A percentile compares a stretch with the other conserved stretches of the same genome.
These are phyloP conservation scores for Podosphaera leucotricha DNA, from an alignment of 2,329 filamentous ascomycete genomes.

Conservation along the genomic window DNA sequence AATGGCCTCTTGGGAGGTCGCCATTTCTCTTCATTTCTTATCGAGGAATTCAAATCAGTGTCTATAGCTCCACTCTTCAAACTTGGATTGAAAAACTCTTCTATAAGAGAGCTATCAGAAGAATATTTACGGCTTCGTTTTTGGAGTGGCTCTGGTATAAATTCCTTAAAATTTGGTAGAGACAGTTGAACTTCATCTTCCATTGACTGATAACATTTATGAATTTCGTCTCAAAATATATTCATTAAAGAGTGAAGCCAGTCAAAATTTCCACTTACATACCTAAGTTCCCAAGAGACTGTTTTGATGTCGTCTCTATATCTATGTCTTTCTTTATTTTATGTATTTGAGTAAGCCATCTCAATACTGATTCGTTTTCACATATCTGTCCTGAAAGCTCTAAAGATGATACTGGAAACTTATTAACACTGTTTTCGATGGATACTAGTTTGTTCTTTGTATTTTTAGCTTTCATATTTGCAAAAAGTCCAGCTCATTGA, in stretches of 20 bases:
- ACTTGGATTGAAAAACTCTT: constrained; percentile 1
- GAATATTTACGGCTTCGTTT: constrained; percentile 3
- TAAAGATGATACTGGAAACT: too few relatives aligned
- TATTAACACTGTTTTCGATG: too few relatives aligned
- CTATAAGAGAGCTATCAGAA: constrained; percentile 11
- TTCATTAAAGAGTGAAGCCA: neutral
- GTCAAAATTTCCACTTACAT: neutral
- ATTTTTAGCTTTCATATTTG: too few relatives aligned
- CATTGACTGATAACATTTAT: neutral
- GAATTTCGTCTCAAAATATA: constrained; percentile 1
- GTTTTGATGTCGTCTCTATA: neutral
- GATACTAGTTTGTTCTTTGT: too few relatives aligned
- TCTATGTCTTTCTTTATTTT: constrained; percentile 3
- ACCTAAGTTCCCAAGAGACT: neutral
- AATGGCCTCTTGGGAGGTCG: constrained; percentile 1
- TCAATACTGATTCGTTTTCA: constrained; percentile 9
- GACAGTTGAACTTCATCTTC: neutral
- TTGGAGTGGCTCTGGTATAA: neutral
- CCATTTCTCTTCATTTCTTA: neutral
- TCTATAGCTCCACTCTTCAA: neutral
- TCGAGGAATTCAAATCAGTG: neutral
- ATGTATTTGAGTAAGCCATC: constrained; percentile 13
- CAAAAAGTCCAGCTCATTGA: too few relatives aligned
- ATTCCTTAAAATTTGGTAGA: neutral
- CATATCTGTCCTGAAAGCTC: constrained; percentile 3